Base-by-base conservation (phyloP, 2,329 filamentous ascomycete species). In the Fusarium floridanum region DNA sequence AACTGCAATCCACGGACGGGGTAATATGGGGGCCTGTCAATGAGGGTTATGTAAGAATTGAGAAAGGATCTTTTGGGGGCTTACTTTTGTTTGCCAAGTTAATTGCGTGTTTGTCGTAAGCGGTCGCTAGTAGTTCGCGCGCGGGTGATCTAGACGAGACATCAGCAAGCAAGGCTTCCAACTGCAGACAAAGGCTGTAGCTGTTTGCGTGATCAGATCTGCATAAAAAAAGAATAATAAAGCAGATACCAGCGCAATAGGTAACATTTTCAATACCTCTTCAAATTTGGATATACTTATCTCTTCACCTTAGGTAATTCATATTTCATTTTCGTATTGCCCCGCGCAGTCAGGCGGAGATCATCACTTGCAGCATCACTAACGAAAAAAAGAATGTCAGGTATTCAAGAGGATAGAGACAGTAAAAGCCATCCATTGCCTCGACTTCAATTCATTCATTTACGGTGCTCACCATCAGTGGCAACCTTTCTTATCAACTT, bases 401-500 rank as follows among this genome's bases (percentile, higher is more conserved):
- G 48, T 53, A 17, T 29, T 32, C 27, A 53, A 32, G 48, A 53
- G 48, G 48, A 53, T 53, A 29, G 48, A 32, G 24, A 53, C 27
- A 53, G 24, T 50, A 10, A 50, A 29, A n/a, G 45, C 10, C 45
- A 32, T 32, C 48, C 48, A 53, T 32, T 29, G 10, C 48, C 48
- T 53, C 48, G 48, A 14, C 17, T 53, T 53, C 10, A 53, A 53
- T 53, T 53, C 48, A 57, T 74, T 64, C 48, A n/a, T 64, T 34
- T 37, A 56, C 16, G 61, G 36, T 22, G 63, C 56, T 41, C 60
- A 56, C 64, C 45, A 36, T 22, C 32, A 22, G 55, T 73, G 63
- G 17, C 43, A 39, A 20, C 63, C 59, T 22, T 65, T 53, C 45
- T 32, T 32, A 27, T 60, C 61, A 64, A 61, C 70, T 68, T 36